Percentiles rank a stretch among this genome's conserved stretches.
phyloP scores from a whole-genome alignment of 192 early-diverging fungal genomes.

The Backusella australiensis region DNA sequence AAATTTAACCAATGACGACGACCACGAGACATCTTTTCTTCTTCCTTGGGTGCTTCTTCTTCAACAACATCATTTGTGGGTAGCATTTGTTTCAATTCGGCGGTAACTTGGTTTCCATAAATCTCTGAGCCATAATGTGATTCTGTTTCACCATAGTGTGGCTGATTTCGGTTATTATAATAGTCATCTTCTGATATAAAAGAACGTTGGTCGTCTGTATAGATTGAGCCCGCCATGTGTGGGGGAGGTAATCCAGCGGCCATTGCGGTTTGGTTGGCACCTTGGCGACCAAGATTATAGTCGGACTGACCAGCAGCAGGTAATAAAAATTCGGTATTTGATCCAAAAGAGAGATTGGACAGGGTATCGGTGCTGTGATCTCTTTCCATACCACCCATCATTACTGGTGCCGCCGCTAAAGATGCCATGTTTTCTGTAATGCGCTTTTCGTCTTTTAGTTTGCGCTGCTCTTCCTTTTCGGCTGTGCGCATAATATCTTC shows the following conservation, averaged over 20 bases:
- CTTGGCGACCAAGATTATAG: constrained; percentile 7
- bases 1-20: constrained; percentile 82
- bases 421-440: constrained; percentile 33
- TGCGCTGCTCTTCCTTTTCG: constrained; percentile 59
- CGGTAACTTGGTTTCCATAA: constrained; percentile 2
- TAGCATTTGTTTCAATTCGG: constrained; percentile 18
- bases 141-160: constrained; percentile 24
- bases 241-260: constrained; percentile 19
- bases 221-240: constrained; percentile 18
- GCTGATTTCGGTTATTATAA: constrained; percentile 8
- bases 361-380: constrained; percentile 28
- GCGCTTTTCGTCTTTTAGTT: constrained; percentile 30
- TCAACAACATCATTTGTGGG: constrained; percentile 8
- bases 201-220: constrained; percentile 39
- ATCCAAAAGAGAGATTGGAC: constrained; percentile 30
- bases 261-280: background rate
- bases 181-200: constrained; percentile 40
- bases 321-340: constrained; percentile 22
- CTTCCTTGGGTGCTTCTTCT: constrained; percentile 43
- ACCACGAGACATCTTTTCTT: constrained; percentile 50
- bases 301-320: background rate
- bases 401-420: background rate
- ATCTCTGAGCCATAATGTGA: constrained; percentile 34
- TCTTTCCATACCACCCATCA: constrained; percentile 12
- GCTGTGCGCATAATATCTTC: constrained; percentile 76